Base-by-base conservation (phyloP, 2,329 filamentous ascomycete genomes). In the Colletotrichum sp. region DNA sequence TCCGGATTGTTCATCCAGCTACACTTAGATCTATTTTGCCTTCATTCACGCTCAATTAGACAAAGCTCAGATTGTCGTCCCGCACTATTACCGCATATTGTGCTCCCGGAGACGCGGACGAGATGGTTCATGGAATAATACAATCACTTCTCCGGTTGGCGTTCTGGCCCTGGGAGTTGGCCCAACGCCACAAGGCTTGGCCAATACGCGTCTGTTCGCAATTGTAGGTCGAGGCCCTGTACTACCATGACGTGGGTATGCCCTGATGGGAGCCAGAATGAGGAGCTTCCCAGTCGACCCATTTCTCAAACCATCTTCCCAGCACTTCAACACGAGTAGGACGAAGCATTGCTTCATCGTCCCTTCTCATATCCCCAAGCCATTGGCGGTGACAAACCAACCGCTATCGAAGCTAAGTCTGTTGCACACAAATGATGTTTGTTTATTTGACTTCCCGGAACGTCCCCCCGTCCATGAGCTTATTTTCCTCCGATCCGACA, bases 41-140 rank as follows among this genome's bases (percentile, higher is more conserved):
- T 15, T 62, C 60, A 58, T 28, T 28, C 24, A 28, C 7, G 13
- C 24, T 28, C 55, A 21, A 16, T 56, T 24, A 56, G 52, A 24
- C n/a, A 16, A 58, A 18, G 21, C 3, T 58, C 28, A 8, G 15
- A 13, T 26, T 3, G 43, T 13, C 12, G 43, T 2, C 6, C 4
- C 43, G 43, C 43, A 52, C 43, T 4, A 7, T 52, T 52, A 10
- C 43, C 43, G 8, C 24, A 28, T 15, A 30, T 48, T 28, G 3
- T n/a, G 38, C 9, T n/a, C 18, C 9, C 38, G 3, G 38, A 48
- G 18, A 48, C 5, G 18, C 2, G 38, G 6, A n/a, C 18, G 34
- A 60, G 15, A 28, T 66, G 68, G 36, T 66, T 61, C 68, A 66
- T 36, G 68, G 72, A 71, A 71, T 52, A 71, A 74, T 32, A 21